Percentiles rank a stretch among this genome's conserved stretches.
phyloP scores from a whole-genome alignment of 2,329 filamentous ascomycete species.

The Sarocladium oryzae region DNA sequence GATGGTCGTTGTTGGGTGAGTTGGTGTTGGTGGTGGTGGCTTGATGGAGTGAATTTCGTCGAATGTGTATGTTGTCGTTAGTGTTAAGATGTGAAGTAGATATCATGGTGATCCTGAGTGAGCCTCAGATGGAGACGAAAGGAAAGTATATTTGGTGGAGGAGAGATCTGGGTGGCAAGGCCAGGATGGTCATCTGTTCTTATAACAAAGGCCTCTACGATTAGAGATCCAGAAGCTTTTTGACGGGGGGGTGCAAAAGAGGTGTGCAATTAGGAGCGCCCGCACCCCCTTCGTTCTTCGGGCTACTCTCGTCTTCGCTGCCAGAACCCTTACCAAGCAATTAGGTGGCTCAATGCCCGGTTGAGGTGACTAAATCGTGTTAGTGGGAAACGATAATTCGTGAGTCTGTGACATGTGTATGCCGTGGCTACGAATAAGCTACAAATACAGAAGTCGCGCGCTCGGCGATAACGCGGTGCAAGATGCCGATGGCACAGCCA shows the following conservation, averaged over 20 bases:
- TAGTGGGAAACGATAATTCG: background rate
- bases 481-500: no score
- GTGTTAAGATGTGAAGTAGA: background rate
- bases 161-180: slow-evolving; percentile 8
- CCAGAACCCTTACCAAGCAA: background rate
- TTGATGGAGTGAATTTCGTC: slow-evolving; percentile 3
- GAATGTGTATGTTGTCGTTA: background rate
- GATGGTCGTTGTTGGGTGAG: background rate
- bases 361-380: background rate
- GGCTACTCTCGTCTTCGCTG: background rate
- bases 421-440: background rate
- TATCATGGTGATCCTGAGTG: slow-evolving; percentile 6
- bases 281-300: background rate
- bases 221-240: background rate
- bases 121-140: background rate
- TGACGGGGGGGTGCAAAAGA: background rate
- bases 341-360: background rate
- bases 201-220: slow-evolving; percentile 2
- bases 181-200: background rate
- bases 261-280: background rate
- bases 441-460: background rate
- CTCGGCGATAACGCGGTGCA: background rate
- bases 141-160: slow-evolving; percentile 9
- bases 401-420: background rate
- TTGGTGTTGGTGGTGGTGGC: background rate